A percentile compares a stretch with the other conserved stretches of the same genome.
Evolutionary conservation across 2,329 filamentous ascomycete genomes (phyloP).

Genomic region (Pseudogymnoascus sp.): DNA sequence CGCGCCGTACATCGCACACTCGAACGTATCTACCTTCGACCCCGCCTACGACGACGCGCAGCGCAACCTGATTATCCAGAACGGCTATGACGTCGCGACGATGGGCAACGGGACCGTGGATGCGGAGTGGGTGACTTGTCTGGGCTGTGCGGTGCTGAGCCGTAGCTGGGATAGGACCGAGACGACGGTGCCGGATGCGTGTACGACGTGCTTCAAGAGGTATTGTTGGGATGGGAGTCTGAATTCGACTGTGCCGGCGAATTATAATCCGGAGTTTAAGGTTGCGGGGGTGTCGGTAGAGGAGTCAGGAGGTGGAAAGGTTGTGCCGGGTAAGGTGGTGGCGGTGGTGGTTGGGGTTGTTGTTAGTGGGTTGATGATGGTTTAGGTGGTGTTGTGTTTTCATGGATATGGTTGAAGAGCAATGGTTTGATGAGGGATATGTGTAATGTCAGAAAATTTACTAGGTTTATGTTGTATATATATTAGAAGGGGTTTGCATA

Average conservation of each 20-base stretch:
- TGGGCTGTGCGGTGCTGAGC: slow-evolving; percentile 77
- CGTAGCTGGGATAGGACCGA: slow-evolving; percentile 66
- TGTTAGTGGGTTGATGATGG: not conserved
- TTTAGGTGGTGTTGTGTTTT: not conserved
- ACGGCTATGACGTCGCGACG: slow-evolving; percentile 78
- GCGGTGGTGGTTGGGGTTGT: not conserved
- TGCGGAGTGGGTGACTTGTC: slow-evolving; percentile 68
- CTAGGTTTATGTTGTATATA: too few relatives aligned
- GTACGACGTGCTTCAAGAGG: slow-evolving; percentile 62
- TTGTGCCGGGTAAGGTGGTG: not conserved
- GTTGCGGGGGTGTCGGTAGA: not conserved
- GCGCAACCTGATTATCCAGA: slow-evolving; percentile 73
- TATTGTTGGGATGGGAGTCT: slow-evolving; percentile 84
- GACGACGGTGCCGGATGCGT: slow-evolving; percentile 60
- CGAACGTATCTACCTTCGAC: slow-evolving; percentile 74
- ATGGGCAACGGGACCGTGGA: slow-evolving; percentile 73
- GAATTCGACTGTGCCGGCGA: slow-evolving; percentile 15
- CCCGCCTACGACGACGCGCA: slow-evolving; percentile 52
- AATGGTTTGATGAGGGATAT: not conserved
- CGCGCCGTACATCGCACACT: slow-evolving; percentile 64
- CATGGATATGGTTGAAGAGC: not conserved
- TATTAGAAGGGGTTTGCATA: too few relatives aligned
- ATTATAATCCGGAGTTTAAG: slow-evolving; percentile 18
- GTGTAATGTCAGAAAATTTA: not conserved
- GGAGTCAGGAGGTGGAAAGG: not conserved